These are phyloP conservation scores for Diaporthe batatas DNA, from an alignment of 2,329 filamentous ascomycete species.

Conservation along the genomic window DNA sequence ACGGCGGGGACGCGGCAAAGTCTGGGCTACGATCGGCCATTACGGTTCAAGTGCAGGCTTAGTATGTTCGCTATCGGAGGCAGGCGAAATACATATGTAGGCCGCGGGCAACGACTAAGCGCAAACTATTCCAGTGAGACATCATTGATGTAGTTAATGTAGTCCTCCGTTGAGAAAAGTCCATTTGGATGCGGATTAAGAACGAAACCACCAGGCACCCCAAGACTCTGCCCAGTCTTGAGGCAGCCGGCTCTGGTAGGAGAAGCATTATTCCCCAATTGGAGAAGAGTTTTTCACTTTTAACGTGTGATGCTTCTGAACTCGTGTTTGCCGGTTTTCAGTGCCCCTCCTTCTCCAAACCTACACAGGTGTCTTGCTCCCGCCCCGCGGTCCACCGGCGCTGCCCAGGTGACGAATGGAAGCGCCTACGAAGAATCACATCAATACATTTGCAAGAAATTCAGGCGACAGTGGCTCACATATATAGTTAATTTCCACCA, in stretches of 20 bases:
- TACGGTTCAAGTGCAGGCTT: background rate
- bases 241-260: background rate
- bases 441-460: too few species aligned
- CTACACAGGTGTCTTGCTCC: background rate
- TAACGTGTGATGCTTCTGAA: background rate
- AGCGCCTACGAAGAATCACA: background rate
- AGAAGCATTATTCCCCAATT: background rate
- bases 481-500: background rate
- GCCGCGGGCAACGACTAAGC: too few species aligned
- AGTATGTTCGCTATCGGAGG: background rate
- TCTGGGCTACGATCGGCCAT: background rate
- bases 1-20: background rate
- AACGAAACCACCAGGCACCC: background rate
- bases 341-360: constrained; percentile 1
- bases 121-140: too few species aligned
- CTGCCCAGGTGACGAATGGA: background rate
- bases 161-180: background rate
- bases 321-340: background rate
- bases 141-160: background rate
- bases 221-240: background rate
- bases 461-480: background rate
- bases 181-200: background rate
- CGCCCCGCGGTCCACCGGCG: background rate
- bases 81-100: too few species aligned
- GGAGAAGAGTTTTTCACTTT: background rate